phyloP scores from a whole-genome alignment of 73 alveolate species.

The Tetrahymena borealis region DNA sequence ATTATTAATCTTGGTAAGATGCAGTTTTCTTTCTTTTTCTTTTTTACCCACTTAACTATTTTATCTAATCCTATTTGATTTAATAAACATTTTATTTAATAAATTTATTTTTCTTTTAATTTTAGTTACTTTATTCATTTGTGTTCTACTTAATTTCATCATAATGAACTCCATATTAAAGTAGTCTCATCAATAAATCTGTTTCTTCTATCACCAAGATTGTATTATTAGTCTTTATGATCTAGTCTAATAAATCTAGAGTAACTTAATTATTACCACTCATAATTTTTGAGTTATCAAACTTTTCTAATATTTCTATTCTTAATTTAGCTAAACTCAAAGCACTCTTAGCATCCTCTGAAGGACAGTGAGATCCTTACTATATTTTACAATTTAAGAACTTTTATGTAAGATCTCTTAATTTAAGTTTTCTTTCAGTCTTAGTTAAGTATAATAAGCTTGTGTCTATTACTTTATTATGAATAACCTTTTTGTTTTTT shows the following conservation, averaged over 20 bases:
- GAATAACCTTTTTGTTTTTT: neutral
- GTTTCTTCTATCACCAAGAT: neutral
- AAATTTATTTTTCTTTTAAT: neutral
- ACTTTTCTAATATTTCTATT: conserved; percentile 26
- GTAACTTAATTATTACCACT: neutral
- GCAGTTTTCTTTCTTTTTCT: neutral
- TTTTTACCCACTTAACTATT: neutral
- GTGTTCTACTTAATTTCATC: neutral
- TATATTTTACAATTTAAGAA: conserved; percentile 21
- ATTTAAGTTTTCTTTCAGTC: conserved; percentile 28
- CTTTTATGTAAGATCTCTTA: conserved; percentile 23
- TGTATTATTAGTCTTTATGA: neutral
- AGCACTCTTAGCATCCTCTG: conserved; percentile 49
- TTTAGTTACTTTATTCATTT: neutral
- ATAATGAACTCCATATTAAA: neutral
- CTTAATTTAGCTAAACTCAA: conserved; percentile 24
- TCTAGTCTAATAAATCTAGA: neutral
- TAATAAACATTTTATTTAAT: neutral
- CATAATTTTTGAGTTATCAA: neutral
- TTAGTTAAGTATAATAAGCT: conserved; percentile 34
- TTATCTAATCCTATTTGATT: neutral
- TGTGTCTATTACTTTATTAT: conserved; percentile 47
- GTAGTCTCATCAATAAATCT: neutral
- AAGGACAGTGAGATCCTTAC: conserved; percentile 46
- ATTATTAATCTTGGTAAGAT: neutral